These are phyloP conservation scores for Rhodotorula paludigena DNA, from an alignment of 768 basidiomycete genomes.

Conservation along the genomic window DNA sequence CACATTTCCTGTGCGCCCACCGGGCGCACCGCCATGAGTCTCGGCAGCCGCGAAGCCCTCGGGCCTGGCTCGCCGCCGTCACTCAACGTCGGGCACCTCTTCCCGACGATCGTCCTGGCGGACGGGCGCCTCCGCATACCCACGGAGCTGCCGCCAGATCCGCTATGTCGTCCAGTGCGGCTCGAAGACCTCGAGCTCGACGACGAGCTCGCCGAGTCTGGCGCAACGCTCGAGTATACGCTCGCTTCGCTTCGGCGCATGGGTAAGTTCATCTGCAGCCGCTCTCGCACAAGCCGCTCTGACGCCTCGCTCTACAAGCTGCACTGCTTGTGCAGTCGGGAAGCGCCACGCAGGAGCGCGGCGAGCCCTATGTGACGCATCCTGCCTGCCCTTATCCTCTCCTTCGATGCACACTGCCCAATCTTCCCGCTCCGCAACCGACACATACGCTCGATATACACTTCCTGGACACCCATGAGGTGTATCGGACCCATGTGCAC, in stretches of 20 bases:
- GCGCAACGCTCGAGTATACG: background rate
- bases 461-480: slow-evolving; percentile 1
- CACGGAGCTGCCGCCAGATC: background rate
- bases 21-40: too few species aligned
- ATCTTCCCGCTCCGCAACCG: background rate
- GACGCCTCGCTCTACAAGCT: background rate
- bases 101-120: background rate
- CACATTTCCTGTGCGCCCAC: too few species aligned
- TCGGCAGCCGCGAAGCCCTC: too few species aligned
- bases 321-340: too few species aligned
- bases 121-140: background rate
- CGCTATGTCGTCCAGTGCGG: background rate
- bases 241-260: background rate
- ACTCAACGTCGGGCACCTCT: background rate
- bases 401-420: too few species aligned
- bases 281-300: too few species aligned
- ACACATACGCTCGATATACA: background rate
- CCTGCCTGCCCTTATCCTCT: too few species aligned
- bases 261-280: background rate
- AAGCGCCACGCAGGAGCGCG: too few species aligned
- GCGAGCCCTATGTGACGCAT: too few species aligned
- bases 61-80: too few species aligned
- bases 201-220: background rate
- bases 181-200: background rate
- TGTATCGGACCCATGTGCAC: background rate